A percentile compares a stretch with the other conserved stretches of the same genome.
Conservation (phyloP, 163 green algal genomes). For the Scenedesmus sp. region DNA sequence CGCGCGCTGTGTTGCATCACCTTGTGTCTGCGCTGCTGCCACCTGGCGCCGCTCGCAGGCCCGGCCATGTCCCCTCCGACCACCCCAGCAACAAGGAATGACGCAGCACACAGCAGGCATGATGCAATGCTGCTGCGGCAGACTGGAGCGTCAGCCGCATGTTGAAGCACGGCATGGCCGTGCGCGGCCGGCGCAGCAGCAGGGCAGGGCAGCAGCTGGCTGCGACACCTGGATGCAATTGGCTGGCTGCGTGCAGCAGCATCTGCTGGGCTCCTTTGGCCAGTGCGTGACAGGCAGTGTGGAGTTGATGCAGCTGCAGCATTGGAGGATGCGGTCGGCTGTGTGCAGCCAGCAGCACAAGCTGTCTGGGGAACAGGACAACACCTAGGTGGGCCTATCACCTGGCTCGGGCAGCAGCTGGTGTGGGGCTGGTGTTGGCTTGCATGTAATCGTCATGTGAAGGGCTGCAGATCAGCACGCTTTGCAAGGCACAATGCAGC, state of each 20-base stretch:
- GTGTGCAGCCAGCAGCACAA: too few species aligned
- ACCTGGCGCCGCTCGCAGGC: slow-evolving; percentile 9
- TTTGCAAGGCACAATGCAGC: too few species aligned
- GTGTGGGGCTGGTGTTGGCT: background rate
- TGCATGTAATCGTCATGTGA: too few species aligned
- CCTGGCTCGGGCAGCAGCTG: background rate
- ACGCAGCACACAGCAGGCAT: background rate
- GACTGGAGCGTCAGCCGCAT: background rate
- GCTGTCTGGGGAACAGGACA: too few species aligned
- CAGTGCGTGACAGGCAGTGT: background rate
- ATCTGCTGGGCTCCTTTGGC: background rate
- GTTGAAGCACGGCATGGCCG: background rate
- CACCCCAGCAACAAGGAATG: slow-evolving; percentile 41
- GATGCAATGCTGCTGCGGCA: background rate
- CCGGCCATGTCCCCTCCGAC: slow-evolving; percentile 38
- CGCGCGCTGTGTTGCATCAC: too few species aligned
- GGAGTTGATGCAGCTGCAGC: background rate
- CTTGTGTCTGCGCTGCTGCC: background rate
- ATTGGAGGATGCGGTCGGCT: too few species aligned
- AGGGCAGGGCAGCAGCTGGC: too few species aligned
- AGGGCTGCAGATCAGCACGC: too few species aligned
- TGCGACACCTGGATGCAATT: background rate
- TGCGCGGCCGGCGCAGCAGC: too few species aligned
- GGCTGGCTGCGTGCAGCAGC: background rate
- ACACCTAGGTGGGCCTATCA: too few species aligned